Conservation (phyloP, 2,329 filamentous ascomycete species). For the Chalaropsis ovoidea region DNA sequence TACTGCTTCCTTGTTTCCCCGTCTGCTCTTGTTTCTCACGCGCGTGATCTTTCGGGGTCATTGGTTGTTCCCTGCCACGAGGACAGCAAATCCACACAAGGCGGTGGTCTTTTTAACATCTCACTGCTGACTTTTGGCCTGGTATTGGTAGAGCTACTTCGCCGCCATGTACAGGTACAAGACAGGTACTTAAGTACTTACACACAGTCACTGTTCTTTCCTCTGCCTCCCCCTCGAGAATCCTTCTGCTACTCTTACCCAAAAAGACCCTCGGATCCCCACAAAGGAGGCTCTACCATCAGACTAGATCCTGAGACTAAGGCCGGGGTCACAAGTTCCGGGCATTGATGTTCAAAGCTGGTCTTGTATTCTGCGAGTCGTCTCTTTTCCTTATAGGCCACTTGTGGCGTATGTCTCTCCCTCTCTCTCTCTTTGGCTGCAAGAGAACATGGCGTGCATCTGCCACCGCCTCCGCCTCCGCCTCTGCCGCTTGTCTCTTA, state of each 20-base stretch:
- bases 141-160: no score
- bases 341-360: not conserved
- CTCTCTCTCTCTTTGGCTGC: not conserved
- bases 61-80: no score
- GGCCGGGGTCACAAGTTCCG: conserved; percentile 1
- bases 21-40: not conserved
- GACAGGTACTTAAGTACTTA: no score
- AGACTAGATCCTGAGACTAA: conserved; percentile 2
- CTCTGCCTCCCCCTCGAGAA: not conserved
- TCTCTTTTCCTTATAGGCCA: not conserved
- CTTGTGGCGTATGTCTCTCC: not conserved
- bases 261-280: conserved; percentile 8
- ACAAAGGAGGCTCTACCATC: conserved; percentile 2
- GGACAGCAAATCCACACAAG: no score
- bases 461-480: not conserved
- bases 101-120: no score
- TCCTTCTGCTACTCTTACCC: not conserved
- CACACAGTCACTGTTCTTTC: not conserved
- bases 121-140: no score
- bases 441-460: no score
- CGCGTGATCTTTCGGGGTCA: not conserved
- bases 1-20: not conserved
- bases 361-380: not conserved
- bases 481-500: not conserved
- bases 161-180: no score